Base-by-base conservation (phyloP, 2,329 filamentous ascomycete genomes). In the Coniochaeta sp. region DNA sequence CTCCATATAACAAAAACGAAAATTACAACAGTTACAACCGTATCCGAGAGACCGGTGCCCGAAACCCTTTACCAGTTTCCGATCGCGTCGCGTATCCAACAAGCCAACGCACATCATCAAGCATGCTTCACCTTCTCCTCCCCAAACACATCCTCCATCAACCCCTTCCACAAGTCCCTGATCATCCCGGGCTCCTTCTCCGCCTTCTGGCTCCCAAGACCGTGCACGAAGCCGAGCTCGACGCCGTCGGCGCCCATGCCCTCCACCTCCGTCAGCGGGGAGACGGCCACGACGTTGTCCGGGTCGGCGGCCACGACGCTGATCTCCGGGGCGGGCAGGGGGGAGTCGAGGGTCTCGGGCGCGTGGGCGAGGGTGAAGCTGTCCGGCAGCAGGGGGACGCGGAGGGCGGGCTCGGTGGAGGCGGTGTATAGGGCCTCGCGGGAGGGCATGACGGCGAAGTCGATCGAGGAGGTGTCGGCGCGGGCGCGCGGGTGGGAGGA, bases 351-450 rank as follows among this genome's bases (percentile, higher is more conserved):
- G 16, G 73, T 69, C 64, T 82, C 78, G 38, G 78, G 0, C 55
- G 70, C 67, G 31, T 76, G 69, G 7, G 71, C 69, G 8, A 76
- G 72, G 50, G 70, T 69, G 71, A 79, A 83, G 75, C 81, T 84
- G 72, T 87, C 84, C 14, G 84, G 84, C 11, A 87, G 76, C 6
- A 87, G 76, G 34, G 85, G 85, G 36, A 87, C 79, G 64, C 81
- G 83, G 57, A 83, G 75, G 62, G 62, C 74, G 69, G 26, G 64
- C 57, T 59, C 69, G 59, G 52, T 67, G n/a, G 67, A 58, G 56
- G 67, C 64, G 54, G 70, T 62, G 52, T 26, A 26, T 9, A 50
- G 19, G 22, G 26, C 3, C 3, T 11, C 24, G 2, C 2, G 26
- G 47, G 47, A 52, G 28, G 84, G 84, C 60, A 88, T 76, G 62